These are phyloP conservation scores for Larix sibirica DNA, from an alignment of 83 land plant species.

Conservation along the genomic window DNA sequence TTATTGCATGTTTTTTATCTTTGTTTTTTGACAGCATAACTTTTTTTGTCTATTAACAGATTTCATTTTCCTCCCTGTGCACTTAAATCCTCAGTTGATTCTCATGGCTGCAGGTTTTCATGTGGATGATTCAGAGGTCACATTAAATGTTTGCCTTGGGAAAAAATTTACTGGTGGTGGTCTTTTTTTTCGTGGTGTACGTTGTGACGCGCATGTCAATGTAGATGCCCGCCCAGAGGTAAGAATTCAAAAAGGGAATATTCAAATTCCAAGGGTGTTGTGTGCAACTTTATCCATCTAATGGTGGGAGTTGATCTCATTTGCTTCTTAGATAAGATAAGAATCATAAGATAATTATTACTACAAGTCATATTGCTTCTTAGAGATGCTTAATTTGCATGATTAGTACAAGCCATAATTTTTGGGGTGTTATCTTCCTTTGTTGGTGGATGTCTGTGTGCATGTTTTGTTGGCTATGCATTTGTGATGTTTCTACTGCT, in stretches of 20 bases:
- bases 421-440: not conserved
- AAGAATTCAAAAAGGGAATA: constrained; percentile 11
- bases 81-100: not conserved
- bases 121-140: constrained; percentile 99
- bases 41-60: no score
- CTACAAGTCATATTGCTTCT: no score
- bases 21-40: no score
- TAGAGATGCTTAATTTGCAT: not conserved
- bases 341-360: no score
- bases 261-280: not conserved
- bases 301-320: no score
- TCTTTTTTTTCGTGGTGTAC: constrained; percentile 92
- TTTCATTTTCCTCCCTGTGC: no score
- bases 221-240: constrained; percentile 89
- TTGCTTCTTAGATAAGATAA: no score
- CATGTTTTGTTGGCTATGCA: not conserved
- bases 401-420: not conserved
- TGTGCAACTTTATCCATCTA: not conserved
- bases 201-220: constrained; percentile 96
- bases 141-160: constrained; percentile 95
- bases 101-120: constrained; percentile 74
- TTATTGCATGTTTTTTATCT: not conserved
- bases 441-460: not conserved
- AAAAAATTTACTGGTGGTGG: constrained; percentile 90
- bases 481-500: not conserved